A percentile compares a stretch with the other conserved stretches of the same genome.
Evolutionary conservation across 495 filamentous ascomycete species (phyloP).

Genomic region (Aspergillus diversus): DNA sequence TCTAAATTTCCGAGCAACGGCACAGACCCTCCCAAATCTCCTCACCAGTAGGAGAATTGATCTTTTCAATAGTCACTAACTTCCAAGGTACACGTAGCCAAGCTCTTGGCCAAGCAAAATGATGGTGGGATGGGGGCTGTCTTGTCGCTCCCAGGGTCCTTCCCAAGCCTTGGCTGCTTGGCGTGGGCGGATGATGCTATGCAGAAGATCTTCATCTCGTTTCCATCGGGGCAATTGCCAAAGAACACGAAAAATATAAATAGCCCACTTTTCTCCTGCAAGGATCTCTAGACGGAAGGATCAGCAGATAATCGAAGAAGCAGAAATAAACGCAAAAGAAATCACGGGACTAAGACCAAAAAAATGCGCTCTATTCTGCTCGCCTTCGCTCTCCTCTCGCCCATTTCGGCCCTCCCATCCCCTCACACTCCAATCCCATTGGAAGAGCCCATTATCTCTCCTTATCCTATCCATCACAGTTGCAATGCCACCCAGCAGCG

Average conservation of each 20-base stretch:
- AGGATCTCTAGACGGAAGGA: neutral
- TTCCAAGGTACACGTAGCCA: neutral
- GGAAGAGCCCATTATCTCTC: slow-evolving; percentile 17
- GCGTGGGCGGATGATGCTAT: slow-evolving; percentile 14
- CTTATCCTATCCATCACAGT: slow-evolving; percentile 55
- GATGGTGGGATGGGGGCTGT: neutral
- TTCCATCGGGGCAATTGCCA: slow-evolving; percentile 1
- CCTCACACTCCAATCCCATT: slow-evolving; percentile 10
- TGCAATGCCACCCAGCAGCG: slow-evolving; percentile 57
- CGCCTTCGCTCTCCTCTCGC: slow-evolving; percentile 14
- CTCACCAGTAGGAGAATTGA: no score
- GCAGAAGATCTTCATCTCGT: neutral
- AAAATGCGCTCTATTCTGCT: slow-evolving; percentile 17
- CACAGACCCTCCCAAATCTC: no score
- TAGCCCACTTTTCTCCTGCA: neutral
- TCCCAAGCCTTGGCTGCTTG: slow-evolving; percentile 18
- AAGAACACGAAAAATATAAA: slow-evolving; percentile 3
- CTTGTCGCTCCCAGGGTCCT: slow-evolving; percentile 14
- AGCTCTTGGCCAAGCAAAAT: neutral
- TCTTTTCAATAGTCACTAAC: no score
- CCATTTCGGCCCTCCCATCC: slow-evolving; percentile 11
- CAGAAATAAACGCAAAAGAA: neutral
- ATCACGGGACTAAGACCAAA: slow-evolving; percentile 5
- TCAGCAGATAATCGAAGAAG: neutral
- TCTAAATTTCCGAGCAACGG: no score